Evolutionary conservation across 331 rosid species (phyloP), one percentile per base, ranked within the genome.

Genomic region (Rhamnella rubrinervis): DNA sequence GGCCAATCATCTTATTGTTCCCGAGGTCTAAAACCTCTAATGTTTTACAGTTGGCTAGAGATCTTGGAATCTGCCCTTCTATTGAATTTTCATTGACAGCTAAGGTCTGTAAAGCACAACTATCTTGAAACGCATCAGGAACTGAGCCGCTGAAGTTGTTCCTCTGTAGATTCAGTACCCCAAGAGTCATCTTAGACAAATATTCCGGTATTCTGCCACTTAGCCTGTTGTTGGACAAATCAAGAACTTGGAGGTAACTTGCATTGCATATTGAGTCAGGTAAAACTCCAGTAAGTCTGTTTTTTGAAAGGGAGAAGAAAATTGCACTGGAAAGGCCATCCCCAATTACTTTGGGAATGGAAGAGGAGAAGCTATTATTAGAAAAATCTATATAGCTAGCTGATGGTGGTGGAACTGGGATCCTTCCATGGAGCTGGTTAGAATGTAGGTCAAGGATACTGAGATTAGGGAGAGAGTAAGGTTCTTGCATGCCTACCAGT

Each of bases 211-310:
- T 73, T 15, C 12, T 0, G 7, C 87, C 89, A 52, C 55, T 28
- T 4, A 92, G 40, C 3, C 23, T 25, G 55, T 92, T 90, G 7
- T 20, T 2, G 23, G 96, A 92, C 41, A 92, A 53, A 75, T 89
- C 92, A 53, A 92, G 87, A 39, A 89, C 89, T 58, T 71, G 75
- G 66, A 92, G 91, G 4, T 28, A 8, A 26, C 39, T 2, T 6
- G 78, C 78, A 39, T 39, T 70, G 88, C 96, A 92, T 8, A 86
- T 50, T 21, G 91, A 89, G 4, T 0, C 0, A 3, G 93, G 92
- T 8, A 81, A 76, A 38, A 1, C 39, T 0, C 91, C 92, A 0
- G 1, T 14, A 10, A 84, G 38, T 0, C 0, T 6, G 61, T 87
- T 89, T 1, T 28, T 28, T 28, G 35, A 28, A 28, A 28, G 35